A percentile compares a stretch with the other conserved stretches of the same genome.
phyloP scores from a whole-genome alignment of 164 flowering plant species.

The Nymphaea thermarum region DNA sequence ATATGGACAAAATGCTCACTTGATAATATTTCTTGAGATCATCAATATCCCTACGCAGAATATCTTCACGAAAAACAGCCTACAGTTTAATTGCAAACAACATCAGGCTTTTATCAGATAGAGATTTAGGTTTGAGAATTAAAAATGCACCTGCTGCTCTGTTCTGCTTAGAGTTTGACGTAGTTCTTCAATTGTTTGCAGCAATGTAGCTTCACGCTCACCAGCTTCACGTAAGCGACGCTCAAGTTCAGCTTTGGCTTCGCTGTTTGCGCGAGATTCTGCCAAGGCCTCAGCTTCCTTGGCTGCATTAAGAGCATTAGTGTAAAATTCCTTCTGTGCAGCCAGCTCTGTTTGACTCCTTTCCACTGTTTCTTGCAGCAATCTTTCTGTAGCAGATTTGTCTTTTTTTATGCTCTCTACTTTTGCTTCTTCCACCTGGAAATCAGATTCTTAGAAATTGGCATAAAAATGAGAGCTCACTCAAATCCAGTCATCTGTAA shows the following conservation, averaged over 20 bases:
- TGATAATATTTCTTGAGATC: constrained; percentile 96
- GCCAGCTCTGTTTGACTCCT: constrained; percentile 86
- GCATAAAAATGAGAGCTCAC: no score
- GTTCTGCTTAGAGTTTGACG: constrained; percentile 76
- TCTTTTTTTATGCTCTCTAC: constrained; percentile 92
- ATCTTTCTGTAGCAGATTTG: constrained; percentile 80
- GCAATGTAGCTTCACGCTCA: constrained; percentile 88
- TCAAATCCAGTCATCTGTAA: no score
- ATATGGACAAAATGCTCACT: constrained; percentile 22
- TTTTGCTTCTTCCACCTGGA: constrained; percentile 88
- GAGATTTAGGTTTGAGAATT: background rate
- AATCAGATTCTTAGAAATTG: background rate
- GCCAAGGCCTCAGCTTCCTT: constrained; percentile 96
- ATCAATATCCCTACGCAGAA: constrained; percentile 78
- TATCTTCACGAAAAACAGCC: constrained; percentile 90
- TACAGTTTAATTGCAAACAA: constrained; percentile 18
- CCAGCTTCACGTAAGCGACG: constrained; percentile 78
- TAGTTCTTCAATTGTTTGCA: constrained; percentile 88
- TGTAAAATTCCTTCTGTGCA: constrained; percentile 73
- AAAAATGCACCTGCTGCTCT: constrained; percentile 77
- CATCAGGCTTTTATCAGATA: background rate
- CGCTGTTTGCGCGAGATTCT: constrained; percentile 86
- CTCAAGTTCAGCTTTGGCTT: constrained; percentile 90
- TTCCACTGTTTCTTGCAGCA: constrained; percentile 93
- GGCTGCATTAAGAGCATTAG: constrained; percentile 77